Conservation (phyloP, 176 grass and related monocot species). For the Oryza officinalis region DNA sequence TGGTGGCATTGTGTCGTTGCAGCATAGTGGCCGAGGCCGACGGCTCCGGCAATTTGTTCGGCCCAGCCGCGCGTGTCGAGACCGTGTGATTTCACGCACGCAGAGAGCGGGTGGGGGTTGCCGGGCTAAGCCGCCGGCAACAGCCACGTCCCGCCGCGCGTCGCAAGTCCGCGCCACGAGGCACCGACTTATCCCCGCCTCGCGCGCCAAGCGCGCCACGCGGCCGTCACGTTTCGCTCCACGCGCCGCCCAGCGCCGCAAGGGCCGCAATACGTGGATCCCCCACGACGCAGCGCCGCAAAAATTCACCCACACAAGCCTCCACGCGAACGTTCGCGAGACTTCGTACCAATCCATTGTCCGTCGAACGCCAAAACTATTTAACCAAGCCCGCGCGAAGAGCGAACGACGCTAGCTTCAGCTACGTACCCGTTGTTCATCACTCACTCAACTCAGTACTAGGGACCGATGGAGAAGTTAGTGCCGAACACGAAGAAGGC, state of each 20-base stretch:
- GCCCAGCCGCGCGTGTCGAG: neutral
- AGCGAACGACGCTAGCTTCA: neutral
- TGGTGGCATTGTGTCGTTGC: no score
- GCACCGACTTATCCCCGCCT: constrained; percentile 25
- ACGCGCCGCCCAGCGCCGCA: neutral
- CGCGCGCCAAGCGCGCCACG: neutral
- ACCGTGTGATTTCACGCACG: neutral
- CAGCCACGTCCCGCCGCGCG: neutral
- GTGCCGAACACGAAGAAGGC: constrained; percentile 43
- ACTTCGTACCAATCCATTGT: neutral
- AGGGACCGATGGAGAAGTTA: constrained; percentile 38
- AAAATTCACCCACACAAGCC: neutral
- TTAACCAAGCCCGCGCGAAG: neutral
- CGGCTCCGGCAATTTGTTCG: neutral
- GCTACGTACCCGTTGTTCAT: neutral
- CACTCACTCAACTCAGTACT: neutral
- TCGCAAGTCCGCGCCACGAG: neutral
- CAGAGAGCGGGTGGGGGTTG: neutral
- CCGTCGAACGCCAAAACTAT: neutral
- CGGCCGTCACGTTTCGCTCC: neutral
- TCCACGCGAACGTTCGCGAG: neutral
- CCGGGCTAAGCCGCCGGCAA: neutral
- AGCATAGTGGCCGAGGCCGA: neutral
- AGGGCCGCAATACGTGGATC: neutral
- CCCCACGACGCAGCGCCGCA: neutral